Evolutionary conservation across 129 eudicot genomes (phyloP), one percentile per base, ranked within the genome.

Genomic region (Mikania micrantha): DNA sequence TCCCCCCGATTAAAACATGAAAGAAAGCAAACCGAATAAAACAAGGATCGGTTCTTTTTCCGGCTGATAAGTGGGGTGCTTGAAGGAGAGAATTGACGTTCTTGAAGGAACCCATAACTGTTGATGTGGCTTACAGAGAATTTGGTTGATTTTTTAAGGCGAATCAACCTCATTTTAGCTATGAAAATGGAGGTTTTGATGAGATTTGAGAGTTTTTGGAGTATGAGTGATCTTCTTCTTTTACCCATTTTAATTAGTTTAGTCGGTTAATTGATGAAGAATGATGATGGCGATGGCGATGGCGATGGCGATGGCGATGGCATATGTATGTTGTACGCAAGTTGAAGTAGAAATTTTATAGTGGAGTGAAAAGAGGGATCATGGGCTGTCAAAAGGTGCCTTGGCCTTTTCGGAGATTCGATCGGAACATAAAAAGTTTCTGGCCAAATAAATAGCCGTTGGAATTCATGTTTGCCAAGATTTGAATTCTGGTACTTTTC

Each of bases 31-130:
- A 81, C 11, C 6, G 94, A 77, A 44, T 75, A 78, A 19, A 75
- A 56, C 16, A 34, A 6, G 19, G 24, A 35, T 42, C 82, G 45
- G 11, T 54, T 21, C 24, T 47, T 56, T 61, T 79, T 50, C 48
- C 59, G 53, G 8, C 48, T 53, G 42, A 76, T 75, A 34, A 84
- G 79, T 8, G 90, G 94, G 24, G 88, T 77, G 65, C 57, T 78
- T 22, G 96, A 81, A 47, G 93, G 90, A 34, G 90, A 85, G 67
- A 83, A 86, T 40, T 87, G 85, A 75, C 81, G 82, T 52, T 84
- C 90, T 77, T 82, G 83, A 77, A 81, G 62, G 24, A 71, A 82
- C 56, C 79, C 82, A 74, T 84, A 77, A 21, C 73, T 78, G 38
- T 83, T 81, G 77, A 81, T 74, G 42, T 76, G 87, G 67, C 75